A percentile compares a stretch with the other conserved stretches of the same genome.
These are phyloP conservation scores for Carex arenaria DNA, from an alignment of 202 grass and related monocot species.

Conservation along the genomic window DNA sequence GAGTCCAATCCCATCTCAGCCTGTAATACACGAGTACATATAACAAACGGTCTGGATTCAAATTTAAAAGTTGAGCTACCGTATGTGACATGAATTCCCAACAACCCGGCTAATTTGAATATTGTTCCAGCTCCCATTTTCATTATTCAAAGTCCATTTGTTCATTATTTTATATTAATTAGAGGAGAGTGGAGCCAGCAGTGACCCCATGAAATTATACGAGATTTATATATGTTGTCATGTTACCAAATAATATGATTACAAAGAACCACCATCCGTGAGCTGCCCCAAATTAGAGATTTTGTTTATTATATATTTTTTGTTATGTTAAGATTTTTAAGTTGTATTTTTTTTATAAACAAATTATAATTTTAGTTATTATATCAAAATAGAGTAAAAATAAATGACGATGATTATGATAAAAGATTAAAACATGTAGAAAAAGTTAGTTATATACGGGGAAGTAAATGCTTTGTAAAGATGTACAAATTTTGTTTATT, in stretches of 20 bases:
- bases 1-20: too few relatives aligned
- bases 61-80: too few relatives aligned
- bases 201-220: not conserved
- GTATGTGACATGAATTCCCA: too few relatives aligned
- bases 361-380: not conserved
- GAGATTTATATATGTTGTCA: not conserved
- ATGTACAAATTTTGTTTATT: not conserved
- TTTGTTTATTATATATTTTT: not conserved
- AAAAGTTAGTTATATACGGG: not conserved
- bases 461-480: not conserved
- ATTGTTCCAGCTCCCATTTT: not conserved
- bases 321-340: not conserved
- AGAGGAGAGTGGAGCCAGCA: constrained; percentile 5
- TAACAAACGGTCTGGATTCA: too few relatives aligned
- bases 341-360: not conserved
- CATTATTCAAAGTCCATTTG: not conserved
- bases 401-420: not conserved
- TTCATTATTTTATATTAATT: not conserved
- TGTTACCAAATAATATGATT: not conserved
- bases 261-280: not conserved
- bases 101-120: not conserved
- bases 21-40: too few relatives aligned
- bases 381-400: not conserved
- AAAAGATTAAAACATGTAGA: not conserved
- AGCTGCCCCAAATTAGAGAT: not conserved